Evolutionary conservation across 1,139 yeast species (phyloP).

Genomic region (Meyerozyma smithsonii): DNA sequence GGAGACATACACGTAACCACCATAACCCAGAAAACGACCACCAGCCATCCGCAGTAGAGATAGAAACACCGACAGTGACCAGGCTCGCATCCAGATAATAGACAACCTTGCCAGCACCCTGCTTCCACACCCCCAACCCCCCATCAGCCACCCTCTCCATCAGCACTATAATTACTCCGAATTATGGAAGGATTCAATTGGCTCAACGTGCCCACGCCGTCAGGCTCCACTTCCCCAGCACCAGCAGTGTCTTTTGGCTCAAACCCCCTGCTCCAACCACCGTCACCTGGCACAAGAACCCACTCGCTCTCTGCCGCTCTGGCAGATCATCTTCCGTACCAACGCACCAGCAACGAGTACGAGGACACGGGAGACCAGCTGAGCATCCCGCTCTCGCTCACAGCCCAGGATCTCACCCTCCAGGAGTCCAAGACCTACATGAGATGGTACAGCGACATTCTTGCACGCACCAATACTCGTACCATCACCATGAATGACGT

Average conservation of each 20-base stretch:
- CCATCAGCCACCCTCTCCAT: background rate
- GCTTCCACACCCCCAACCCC: background rate
- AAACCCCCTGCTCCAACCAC: conserved; percentile 12
- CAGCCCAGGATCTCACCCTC: conserved; percentile 55
- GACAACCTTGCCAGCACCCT: background rate
- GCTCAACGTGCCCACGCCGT: conserved; percentile 23
- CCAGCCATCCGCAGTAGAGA: background rate
- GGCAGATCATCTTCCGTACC: conserved; percentile 1
- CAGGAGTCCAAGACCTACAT: conserved; percentile 69
- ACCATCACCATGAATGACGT: conserved; percentile 60
- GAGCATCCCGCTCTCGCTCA: conserved; percentile 55
- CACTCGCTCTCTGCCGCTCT: conserved; percentile 4
- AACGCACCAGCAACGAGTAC: background rate
- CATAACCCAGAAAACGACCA: background rate
- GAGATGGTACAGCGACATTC: conserved; percentile 72
- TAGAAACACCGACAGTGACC: too few relatives aligned
- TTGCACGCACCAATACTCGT: conserved; percentile 52
- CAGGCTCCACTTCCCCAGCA: conserved; percentile 22
- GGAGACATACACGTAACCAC: too few relatives aligned
- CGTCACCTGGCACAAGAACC: background rate
- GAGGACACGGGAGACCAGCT: conserved; percentile 5
- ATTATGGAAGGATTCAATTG: conserved; percentile 31
- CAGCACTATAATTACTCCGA: background rate
- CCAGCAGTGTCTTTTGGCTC: conserved; percentile 30
- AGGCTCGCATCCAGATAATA: background rate